These are phyloP conservation scores for Sporothrix euskadiensis DNA, from an alignment of 2,329 filamentous ascomycete genomes.

Conservation along the genomic window DNA sequence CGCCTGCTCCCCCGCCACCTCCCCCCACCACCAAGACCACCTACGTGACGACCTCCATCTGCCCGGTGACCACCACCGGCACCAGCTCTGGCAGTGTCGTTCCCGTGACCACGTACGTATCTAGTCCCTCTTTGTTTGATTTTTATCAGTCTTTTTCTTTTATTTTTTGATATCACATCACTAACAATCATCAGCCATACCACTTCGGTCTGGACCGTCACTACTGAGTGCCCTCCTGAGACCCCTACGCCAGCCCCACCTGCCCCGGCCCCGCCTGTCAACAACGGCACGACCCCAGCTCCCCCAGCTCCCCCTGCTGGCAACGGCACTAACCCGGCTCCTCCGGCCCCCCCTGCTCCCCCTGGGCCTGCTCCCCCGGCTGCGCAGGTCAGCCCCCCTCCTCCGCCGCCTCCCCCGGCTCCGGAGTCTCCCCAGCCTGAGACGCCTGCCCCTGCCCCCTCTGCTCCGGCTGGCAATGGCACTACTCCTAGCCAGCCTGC, in stretches of 20 bases:
- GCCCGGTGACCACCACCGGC: slow-evolving; percentile 46
- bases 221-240: not conserved
- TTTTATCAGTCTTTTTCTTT: not conserved
- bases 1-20: not conserved
- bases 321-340: not conserved
- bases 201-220: not conserved
- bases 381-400: not conserved
- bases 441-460: not conserved
- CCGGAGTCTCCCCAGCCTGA: not conserved
- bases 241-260: not conserved
- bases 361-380: not conserved
- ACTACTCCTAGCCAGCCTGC: not conserved
- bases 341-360: not conserved
- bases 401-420: not conserved
- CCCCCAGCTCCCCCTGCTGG: not conserved
- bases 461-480: not conserved
- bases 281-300: not conserved
- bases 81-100: slow-evolving; percentile 41
- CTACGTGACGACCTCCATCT: slow-evolving; percentile 17
- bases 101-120: not conserved
- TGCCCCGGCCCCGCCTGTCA: not conserved
- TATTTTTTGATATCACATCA: not conserved
- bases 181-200: not conserved
- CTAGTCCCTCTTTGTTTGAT: not conserved
- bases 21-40: slow-evolving; percentile 2